Conservation (phyloP, 2,329 filamentous ascomycete genomes). For the Akanthomyces muscarius region DNA sequence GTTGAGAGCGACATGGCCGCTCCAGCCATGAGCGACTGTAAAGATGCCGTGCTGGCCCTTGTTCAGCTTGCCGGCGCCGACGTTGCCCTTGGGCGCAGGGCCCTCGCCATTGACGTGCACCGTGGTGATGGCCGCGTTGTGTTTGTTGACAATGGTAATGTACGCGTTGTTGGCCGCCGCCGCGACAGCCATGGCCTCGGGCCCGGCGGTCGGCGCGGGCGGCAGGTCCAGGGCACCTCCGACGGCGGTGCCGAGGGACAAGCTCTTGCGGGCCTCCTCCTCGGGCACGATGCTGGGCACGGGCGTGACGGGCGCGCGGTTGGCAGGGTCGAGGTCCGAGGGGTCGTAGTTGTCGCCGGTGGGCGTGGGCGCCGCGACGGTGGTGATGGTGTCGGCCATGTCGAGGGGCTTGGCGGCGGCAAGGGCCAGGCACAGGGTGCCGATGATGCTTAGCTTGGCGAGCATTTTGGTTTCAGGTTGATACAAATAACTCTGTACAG, state of each 20-base stretch:
- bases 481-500: too few species aligned
- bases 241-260: constrained; percentile 7
- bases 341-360: background rate
- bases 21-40: constrained; percentile 11
- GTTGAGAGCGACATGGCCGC: constrained; percentile 16
- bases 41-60: constrained; percentile 9
- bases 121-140: constrained; percentile 6
- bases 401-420: constrained; percentile 4
- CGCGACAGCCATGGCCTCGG: background rate
- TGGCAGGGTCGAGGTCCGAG: background rate
- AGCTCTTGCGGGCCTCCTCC: background rate
- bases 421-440: constrained; percentile 3
- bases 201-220: background rate
- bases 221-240: constrained; percentile 11
- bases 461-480: background rate
- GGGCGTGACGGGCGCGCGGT: background rate
- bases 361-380: background rate
- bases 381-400: background rate
- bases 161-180: background rate
- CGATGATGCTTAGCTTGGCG: background rate
- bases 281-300: background rate
- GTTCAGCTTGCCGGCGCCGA: background rate
- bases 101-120: constrained; percentile 3
- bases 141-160: background rate
- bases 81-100: background rate